Evolutionary conservation across 192 early-diverging fungal species (phyloP), one percentile per base, ranked within the genome.

Genomic region (Gonapodya prolifera): DNA sequence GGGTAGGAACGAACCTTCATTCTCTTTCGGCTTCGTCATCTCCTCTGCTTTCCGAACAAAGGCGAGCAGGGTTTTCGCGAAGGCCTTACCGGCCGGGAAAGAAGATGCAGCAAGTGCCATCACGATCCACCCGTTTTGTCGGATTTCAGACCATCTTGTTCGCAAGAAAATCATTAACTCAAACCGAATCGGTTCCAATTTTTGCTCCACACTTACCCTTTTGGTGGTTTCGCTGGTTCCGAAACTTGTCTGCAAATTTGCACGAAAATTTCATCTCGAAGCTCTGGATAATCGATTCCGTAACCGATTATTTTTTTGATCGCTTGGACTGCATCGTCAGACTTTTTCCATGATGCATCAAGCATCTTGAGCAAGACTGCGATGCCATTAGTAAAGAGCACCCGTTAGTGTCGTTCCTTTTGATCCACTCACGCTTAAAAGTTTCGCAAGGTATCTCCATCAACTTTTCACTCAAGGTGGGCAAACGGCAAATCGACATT

Each of bases 201-300:
- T 70, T 35, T 83, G 82, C 13, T 77, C 82, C 29, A 75, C 45
- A 82, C 45, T 23, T 23, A 16, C 76, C 34, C 79, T 78, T 33
- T 83, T 79, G 34, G 75, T 75, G 23, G 8, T 23, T 61, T 61
- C 8, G 45, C 45, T 30, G 86, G 85, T 8, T 70, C 34, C 2
- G 86, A 83, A 28, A 83, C 70, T 77, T 87, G 86, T 71, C 84
- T 83, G 35, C 83, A 78, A 32, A 87, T 78, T 77, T 87, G 86
- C 13, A 87, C 78, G 34, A 81, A 87, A 13, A 87, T 70, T 80
- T 87, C 86, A 70, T 87, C 86, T 30, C 86, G 71, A 2, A 87
- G 61, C 28, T 85, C 82, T 2, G 80, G 76, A 30, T 76, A 34
- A 17, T 81, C 69, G 16, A 86, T 79, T 16, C 85, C 86, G 33